Conservation (phyloP, 495 filamentous ascomycete genomes). For the Penicillium argentinense region DNA sequence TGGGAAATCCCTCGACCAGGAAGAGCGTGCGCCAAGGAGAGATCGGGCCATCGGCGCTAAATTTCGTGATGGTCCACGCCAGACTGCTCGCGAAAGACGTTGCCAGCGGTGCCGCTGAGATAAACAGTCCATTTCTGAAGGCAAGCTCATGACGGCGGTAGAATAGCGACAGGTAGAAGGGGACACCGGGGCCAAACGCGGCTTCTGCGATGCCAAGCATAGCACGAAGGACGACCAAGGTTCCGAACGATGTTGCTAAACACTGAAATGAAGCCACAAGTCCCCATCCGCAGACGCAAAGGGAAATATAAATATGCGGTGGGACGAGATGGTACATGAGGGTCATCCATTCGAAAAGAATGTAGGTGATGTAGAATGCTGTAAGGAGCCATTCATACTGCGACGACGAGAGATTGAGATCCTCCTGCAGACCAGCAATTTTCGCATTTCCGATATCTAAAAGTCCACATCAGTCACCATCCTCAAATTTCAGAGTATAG, state of each 20-base stretch:
- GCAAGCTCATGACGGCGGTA: slow-evolving; percentile 62
- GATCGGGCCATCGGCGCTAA: slow-evolving; percentile 48
- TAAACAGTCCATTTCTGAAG: slow-evolving; percentile 59
- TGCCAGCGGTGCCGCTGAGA: slow-evolving; percentile 62
- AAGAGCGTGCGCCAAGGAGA: slow-evolving; percentile 62
- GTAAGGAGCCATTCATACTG: slow-evolving; percentile 70
- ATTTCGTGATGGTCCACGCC: slow-evolving; percentile 57
- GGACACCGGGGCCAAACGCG: slow-evolving; percentile 61
- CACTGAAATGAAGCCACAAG: slow-evolving; percentile 71
- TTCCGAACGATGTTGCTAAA: slow-evolving; percentile 54
- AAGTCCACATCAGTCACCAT: slow-evolving; percentile 6
- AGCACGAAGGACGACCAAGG: slow-evolving; percentile 44
- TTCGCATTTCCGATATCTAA: slow-evolving; percentile 83
- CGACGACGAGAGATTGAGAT: slow-evolving; percentile 55
- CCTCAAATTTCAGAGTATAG: not conserved
- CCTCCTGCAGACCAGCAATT: slow-evolving; percentile 68
- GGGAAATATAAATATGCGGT: slow-evolving; percentile 57
- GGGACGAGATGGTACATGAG: slow-evolving; percentile 58
- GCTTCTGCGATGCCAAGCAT: slow-evolving; percentile 61
- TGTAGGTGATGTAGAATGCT: slow-evolving; percentile 70
- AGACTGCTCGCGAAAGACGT: slow-evolving; percentile 69
- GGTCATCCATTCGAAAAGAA: slow-evolving; percentile 72
- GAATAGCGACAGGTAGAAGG: slow-evolving; percentile 63
- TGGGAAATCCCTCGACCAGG: slow-evolving; percentile 62
- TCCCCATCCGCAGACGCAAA: slow-evolving; percentile 52